Evolutionary conservation across 1,284 basidiomycete genomes (phyloP).

Genomic region (Clitocybe nebularis): DNA sequence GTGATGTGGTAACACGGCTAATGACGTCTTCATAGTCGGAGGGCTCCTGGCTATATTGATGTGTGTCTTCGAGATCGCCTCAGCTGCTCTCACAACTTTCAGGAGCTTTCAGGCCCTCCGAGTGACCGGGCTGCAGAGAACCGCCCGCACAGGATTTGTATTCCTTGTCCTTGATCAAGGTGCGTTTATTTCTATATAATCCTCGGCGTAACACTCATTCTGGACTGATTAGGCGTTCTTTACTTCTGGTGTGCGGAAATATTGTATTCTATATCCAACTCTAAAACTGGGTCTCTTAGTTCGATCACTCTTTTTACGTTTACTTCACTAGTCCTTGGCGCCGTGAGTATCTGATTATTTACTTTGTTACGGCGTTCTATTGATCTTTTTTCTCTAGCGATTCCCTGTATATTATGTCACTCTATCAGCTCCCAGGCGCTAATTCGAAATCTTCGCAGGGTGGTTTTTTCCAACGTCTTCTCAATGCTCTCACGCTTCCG

Average conservation of each 20-base stretch:
- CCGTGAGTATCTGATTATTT: background rate
- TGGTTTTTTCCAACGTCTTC: constrained; percentile 15
- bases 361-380: background rate
- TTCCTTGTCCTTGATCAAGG: constrained; percentile 16
- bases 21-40: too few species aligned
- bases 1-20: too few species aligned
- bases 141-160: constrained; percentile 6
- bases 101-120: constrained; percentile 10
- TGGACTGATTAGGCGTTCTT: background rate
- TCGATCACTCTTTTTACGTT: constrained; percentile 7
- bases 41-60: constrained; percentile 13
- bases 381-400: background rate
- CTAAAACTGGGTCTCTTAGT: background rate
- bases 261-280: background rate
- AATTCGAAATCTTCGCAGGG: background rate
- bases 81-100: constrained; percentile 13
- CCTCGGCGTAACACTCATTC: background rate
- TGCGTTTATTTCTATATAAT: background rate
- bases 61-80: constrained; percentile 14
- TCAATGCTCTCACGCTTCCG: constrained; percentile 20
- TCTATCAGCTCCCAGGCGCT: background rate
- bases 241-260: constrained; percentile 6
- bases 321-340: constrained; percentile 5
- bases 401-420: background rate
- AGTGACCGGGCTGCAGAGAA: background rate